phyloP scores from a whole-genome alignment of 805 yeast species.

The Starmerella stellata region DNA sequence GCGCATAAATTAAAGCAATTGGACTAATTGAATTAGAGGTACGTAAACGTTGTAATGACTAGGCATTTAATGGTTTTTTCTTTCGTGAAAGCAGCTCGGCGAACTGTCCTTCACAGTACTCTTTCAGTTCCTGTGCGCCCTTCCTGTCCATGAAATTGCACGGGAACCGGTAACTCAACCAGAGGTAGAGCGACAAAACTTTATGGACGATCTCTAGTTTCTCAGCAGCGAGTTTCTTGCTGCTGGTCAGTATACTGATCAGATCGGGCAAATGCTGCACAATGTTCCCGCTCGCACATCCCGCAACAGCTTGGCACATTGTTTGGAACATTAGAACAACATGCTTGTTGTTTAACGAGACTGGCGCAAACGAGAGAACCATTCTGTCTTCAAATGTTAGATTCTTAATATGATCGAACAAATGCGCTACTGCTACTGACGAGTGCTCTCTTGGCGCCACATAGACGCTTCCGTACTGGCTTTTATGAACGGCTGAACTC shows the following conservation, averaged over 20 bases:
- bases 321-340: slow-evolving; percentile 30
- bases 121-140: slow-evolving; percentile 51
- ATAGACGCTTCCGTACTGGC: not conserved
- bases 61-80: not conserved
- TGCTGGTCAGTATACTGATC: slow-evolving; percentile 2
- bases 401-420: slow-evolving; percentile 29
- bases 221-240: slow-evolving; percentile 4
- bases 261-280: slow-evolving; percentile 29
- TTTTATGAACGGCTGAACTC: not conserved
- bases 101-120: slow-evolving; percentile 47
- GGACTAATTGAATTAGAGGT: not conserved
- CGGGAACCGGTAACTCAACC: slow-evolving; percentile 82
- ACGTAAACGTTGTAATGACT: not conserved
- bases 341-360: slow-evolving; percentile 23
- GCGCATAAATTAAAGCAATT: slow-evolving; percentile 2
- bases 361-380: slow-evolving; percentile 44
- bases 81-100: slow-evolving; percentile 24
- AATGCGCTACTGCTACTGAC: slow-evolving; percentile 22
- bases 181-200: slow-evolving; percentile 47
- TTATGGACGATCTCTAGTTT: slow-evolving; percentile 51
- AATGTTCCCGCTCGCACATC: slow-evolving; percentile 35
- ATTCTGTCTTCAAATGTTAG: slow-evolving; percentile 41
- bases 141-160: slow-evolving; percentile 58
- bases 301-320: slow-evolving; percentile 38
- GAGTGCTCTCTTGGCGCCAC: not conserved